A percentile compares a stretch with the other conserved stretches of the same genome.
phyloP scores from a whole-genome alignment of 139 green algal species.

The Zygnema cylindricum region DNA sequence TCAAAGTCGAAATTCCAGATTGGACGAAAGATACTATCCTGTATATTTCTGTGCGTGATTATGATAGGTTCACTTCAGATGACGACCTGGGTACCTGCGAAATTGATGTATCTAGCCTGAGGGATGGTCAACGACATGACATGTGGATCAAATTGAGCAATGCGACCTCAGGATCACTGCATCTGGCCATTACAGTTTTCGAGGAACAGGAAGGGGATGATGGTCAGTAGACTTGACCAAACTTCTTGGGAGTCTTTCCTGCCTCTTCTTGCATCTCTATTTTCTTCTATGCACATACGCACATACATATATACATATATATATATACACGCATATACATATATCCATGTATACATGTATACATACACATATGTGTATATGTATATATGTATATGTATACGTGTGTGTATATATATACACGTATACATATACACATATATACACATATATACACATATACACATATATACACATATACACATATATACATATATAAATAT shows the following conservation, averaged over 20 bases:
- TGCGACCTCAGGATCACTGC: constrained; percentile 15
- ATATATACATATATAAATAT: no score
- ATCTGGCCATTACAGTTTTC: constrained; percentile 36
- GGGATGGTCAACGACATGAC: constrained; percentile 15
- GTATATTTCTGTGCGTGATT: constrained; percentile 30
- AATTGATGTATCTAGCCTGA: constrained; percentile 13
- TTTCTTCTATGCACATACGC: no score
- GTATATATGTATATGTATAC: no score
- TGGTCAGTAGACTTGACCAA: no score
- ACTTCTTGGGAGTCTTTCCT: background rate
- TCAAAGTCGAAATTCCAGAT: constrained; percentile 12
- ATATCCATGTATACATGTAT: no score
- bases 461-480: no score
- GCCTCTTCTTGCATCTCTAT: background rate
- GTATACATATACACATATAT: no score
- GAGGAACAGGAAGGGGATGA: background rate
- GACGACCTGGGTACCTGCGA: constrained; percentile 29
- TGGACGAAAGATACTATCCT: constrained; percentile 8
- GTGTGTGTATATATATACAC: no score
- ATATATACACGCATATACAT: no score
- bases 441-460: no score
- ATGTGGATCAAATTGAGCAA: constrained; percentile 24
- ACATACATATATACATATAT: no score
- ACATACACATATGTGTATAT: no score
- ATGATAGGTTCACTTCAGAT: constrained; percentile 26